Conservation (phyloP, 768 basidiomycete genomes). For the Termitomyces sp. region DNA sequence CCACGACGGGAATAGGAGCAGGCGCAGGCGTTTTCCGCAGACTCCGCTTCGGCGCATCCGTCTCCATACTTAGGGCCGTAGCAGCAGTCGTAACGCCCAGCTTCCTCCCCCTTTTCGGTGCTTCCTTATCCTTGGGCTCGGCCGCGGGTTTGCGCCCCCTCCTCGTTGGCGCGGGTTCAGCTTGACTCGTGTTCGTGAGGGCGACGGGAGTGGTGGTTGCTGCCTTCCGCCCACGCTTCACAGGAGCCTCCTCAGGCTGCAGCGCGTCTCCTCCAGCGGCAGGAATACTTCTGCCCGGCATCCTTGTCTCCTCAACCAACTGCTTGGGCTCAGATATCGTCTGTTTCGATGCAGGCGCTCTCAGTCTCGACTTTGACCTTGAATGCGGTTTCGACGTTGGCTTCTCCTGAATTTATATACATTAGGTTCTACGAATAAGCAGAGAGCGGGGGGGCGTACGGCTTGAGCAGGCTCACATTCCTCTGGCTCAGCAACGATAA, state of each 20-base stretch:
- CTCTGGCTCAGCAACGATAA: not conserved
- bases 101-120: not conserved
- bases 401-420: not conserved
- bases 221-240: slow-evolving; percentile 11
- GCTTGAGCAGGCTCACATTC: not conserved
- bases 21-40: not conserved
- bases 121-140: slow-evolving; percentile 16
- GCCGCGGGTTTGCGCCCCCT: slow-evolving; percentile 2
- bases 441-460: not conserved
- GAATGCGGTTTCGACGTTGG: not conserved
- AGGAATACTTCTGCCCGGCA: slow-evolving; percentile 5
- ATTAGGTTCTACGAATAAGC: not conserved
- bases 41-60: not conserved
- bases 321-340: not conserved
- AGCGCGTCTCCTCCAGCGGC: slow-evolving; percentile 3
- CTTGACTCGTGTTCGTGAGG: not conserved
- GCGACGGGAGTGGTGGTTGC: not conserved
- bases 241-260: slow-evolving; percentile 3
- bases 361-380: slow-evolving; percentile 5
- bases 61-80: not conserved
- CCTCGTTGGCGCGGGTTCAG: not conserved
- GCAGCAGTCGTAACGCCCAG: not conserved
- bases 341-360: not conserved
- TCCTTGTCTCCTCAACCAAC: not conserved
- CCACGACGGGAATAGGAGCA: not conserved